Base-by-base conservation (phyloP, 345 rosid species). In the Gossypioides kirkii region DNA sequence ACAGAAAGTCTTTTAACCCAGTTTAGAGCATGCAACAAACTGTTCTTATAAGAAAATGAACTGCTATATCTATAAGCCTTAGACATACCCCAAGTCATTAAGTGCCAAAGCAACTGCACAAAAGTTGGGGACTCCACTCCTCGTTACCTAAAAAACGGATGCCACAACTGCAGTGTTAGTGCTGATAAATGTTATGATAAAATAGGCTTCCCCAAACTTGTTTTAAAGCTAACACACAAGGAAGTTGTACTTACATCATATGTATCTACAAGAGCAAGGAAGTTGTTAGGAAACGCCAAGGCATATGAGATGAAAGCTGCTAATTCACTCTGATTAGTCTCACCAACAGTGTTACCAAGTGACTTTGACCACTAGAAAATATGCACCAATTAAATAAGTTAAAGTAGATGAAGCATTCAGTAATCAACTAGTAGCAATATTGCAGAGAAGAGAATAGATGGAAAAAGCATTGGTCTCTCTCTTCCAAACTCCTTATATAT, bases 281-380 rank as follows among this genome's bases (percentile, higher is more conserved):
- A 88, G 83, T 81, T 77, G 6, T 74, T 84, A 22, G 99, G 99
- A 82, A 95, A 95, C 13, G 99, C 97, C 83, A 92, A 77, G 22
- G 99, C 99, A 70, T 95, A 95, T 42, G 97, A 91, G 47, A 86
- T 87, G 80, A 92, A 95, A 6, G 98, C 96, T 58, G 99, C 93
- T 32, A 95, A 91, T 83, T 95, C 99, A 25, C 98, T 92, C 81
- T 87, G 87, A 81, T 95, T 95, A 61, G 98, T 95, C 86, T 92
- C 94, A 23, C 92, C 89, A 73, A 90, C 88, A 65, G 68, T 70
- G 46, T 87, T 89, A 69, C 73, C 58, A 11, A 86, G 78, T 26
- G 90, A 70, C n/a, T 83, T 81, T 61, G 92, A 89, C 82, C 88
- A 73, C 97, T 92, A 85, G 77, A 66, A 74, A 73, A 80, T 63